phyloP scores from a whole-genome alignment of 83 land plant genomes.

The Picea abies region DNA sequence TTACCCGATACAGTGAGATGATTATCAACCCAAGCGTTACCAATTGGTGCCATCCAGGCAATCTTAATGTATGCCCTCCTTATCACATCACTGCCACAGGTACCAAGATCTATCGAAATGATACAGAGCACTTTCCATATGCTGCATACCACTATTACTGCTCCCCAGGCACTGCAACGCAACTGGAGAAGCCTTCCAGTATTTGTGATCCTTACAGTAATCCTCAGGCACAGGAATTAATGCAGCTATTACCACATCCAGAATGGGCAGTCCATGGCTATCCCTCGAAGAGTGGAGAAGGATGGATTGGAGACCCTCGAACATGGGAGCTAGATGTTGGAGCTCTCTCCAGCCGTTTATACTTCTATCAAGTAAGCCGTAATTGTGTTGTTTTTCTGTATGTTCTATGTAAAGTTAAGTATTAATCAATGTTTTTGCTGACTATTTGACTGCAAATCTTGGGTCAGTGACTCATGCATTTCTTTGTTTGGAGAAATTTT shows the following conservation, averaged over 20 bases:
- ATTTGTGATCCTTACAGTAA: conserved; percentile 89
- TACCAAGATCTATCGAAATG: conserved; percentile 51
- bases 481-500: too few species aligned
- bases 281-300: conserved; percentile 73
- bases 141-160: conserved; percentile 78
- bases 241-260: conserved; percentile 86
- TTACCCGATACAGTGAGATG: conserved; percentile 86
- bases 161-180: conserved; percentile 63
- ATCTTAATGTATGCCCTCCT: conserved; percentile 60
- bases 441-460: too few species aligned
- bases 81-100: conserved; percentile 71
- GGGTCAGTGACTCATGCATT: too few species aligned
- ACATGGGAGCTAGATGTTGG: conserved; percentile 93
- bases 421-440: too few species aligned
- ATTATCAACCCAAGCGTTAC: conserved; percentile 63
- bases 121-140: conserved; percentile 75
- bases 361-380: conserved; percentile 66
- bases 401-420: too few species aligned
- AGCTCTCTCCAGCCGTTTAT: conserved; percentile 59
- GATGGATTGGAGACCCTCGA: conserved; percentile 87
- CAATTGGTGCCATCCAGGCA: conserved; percentile 55
- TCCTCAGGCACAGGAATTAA: conserved; percentile 87
- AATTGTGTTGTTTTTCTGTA: too few species aligned
- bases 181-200: conserved; percentile 51
- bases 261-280: conserved; percentile 90